Base-by-base conservation (phyloP, 495 filamentous ascomycete species). In the Hypoxylon fuscum region DNA sequence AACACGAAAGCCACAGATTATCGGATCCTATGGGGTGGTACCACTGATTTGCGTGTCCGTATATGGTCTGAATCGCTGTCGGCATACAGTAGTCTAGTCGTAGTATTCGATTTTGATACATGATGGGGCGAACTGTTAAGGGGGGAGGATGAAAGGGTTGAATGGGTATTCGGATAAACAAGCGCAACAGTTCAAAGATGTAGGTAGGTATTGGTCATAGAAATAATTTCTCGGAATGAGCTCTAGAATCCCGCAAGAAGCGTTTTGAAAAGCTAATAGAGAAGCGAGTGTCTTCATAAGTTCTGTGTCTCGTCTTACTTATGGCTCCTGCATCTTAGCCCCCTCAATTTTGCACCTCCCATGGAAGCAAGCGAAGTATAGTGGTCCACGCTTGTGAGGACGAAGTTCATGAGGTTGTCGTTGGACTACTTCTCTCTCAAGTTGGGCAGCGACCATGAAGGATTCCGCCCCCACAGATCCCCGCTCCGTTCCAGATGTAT, bases 381-480 rank as follows among this genome's bases (percentile, higher is more conserved):
- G 56, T 38, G 32, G 53, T 44, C 46, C 34, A 42, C 29, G 43
- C 46, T 49, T 44, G 34, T 40, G 44, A 45, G 40, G 32, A 57
- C 25, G 40, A 60, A 25, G 29, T 9, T 29, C 31, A 12, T 31
- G 42, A 59, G 27, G 41, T 46, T 23, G 45, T 55, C 41, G 37
- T 45, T 22, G 27, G 47, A 50, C 51, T 54, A 60, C 8, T 56
- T 61, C 53, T 62, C 32, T 44, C 37, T 21, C 40, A n/a, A 54
- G 52, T 62, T 66, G 63, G 63, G 63, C 52, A 57, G 52, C 53
- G 47, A 62, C 55, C 45, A 52, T 15, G 66, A 62, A 72, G 69
- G 62, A 67, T 69, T 72, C 47, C 53, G 69, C 66, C 66, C 66
- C 66, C 69, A 68, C 59, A 52, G 41, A 66, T 41, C 66, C 66